Percentiles rank a stretch among this genome's conserved stretches.
Conservation (phyloP, 805 yeast genomes). For the Blastobotrys attinorum region DNA sequence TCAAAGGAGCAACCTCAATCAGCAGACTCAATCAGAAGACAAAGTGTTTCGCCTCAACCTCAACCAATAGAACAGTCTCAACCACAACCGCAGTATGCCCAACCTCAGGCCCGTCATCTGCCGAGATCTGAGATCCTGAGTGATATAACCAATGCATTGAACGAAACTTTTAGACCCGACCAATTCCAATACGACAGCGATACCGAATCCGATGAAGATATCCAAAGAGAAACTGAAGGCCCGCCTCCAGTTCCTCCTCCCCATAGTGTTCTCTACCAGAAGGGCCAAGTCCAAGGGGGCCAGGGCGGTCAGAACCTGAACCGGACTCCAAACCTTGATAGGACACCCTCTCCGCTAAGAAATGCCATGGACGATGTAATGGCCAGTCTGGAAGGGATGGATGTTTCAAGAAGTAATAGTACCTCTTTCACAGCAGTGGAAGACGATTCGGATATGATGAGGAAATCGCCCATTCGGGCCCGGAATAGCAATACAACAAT, state of each 20-base stretch:
- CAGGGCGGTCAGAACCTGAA: background rate
- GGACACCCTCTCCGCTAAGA: slow-evolving; percentile 27
- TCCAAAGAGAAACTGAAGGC: background rate
- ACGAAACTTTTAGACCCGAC: background rate
- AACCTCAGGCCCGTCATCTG: background rate
- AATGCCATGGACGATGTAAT: slow-evolving; percentile 30
- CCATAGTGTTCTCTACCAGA: background rate
- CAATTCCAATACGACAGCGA: background rate
- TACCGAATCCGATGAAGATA: background rate
- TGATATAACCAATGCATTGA: background rate
- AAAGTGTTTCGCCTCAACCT: background rate
- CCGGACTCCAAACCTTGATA: slow-evolving; percentile 9
- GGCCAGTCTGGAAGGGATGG: slow-evolving; percentile 24
- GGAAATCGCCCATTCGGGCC: background rate
- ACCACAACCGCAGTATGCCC: background rate
- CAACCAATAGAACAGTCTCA: background rate
- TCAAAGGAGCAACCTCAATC: background rate
- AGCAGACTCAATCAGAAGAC: too few relatives aligned
- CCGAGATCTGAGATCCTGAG: slow-evolving; percentile 1
- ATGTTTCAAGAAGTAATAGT: slow-evolving; percentile 14
- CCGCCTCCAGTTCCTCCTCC: slow-evolving; percentile 3
- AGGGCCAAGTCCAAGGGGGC: background rate
- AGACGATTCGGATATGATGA: background rate
- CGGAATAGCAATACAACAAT: slow-evolving; percentile 6
- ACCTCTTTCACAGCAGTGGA: slow-evolving; percentile 4